These are phyloP conservation scores for Coemansia sp. DNA, from an alignment of 192 early-diverging fungal species.

Conservation along the genomic window DNA sequence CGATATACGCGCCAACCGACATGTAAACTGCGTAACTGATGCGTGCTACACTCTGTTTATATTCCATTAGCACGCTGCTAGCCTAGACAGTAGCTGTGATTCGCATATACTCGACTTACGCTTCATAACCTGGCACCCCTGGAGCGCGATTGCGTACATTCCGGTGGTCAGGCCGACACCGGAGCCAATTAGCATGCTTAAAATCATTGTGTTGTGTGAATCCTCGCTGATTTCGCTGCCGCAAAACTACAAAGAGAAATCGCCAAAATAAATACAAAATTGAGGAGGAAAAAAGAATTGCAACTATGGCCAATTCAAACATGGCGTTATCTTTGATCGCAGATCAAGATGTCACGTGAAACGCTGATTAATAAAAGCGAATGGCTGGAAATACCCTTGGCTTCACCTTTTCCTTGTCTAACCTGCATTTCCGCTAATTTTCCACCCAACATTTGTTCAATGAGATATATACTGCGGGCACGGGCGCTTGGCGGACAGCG, in stretches of 20 bases:
- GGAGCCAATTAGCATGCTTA: conserved; percentile 35
- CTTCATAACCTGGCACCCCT: conserved; percentile 29
- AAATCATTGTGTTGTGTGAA: conserved; percentile 11
- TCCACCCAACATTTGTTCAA: neutral
- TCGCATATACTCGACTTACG: conserved; percentile 10
- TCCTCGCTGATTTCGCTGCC: neutral
- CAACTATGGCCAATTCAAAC: neutral
- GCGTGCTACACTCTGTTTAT: conserved; percentile 30
- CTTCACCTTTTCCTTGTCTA: neutral
- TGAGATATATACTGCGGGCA: neutral
- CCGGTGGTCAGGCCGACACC: conserved; percentile 39
- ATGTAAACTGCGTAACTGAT: conserved; percentile 38
- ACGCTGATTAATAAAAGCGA: neutral
- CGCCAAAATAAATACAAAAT: neutral
- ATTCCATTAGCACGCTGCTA: neutral
- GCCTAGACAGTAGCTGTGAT: neutral
- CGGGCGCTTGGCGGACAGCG: neutral
- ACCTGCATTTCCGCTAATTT: neutral
- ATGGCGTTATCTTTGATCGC: neutral
- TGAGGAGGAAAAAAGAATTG: neutral
- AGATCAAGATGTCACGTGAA: neutral
- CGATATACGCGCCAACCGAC: conserved; percentile 22
- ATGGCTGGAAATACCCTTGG: neutral
- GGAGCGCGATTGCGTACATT: conserved; percentile 48
- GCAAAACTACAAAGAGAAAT: neutral